Evolutionary conservation across 2,329 filamentous ascomycete genomes (phyloP).

Genomic region (Fusarium solani-melongenae): DNA sequence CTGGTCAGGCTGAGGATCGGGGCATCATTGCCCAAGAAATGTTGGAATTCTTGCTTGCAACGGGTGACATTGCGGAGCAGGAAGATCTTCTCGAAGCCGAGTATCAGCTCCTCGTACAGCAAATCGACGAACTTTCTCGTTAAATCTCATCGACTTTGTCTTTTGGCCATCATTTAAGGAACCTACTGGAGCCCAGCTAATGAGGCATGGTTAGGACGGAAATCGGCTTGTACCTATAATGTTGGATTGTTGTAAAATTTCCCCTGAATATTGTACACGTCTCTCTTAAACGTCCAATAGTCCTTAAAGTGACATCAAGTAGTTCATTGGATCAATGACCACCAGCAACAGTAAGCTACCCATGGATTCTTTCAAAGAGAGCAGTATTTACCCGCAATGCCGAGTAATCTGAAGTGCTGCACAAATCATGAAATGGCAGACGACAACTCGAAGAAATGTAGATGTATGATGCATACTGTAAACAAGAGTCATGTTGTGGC

Average conservation of each 20-base stretch:
- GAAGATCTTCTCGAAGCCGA: neutral
- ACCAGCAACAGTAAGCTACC: neutral
- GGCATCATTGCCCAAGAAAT: too few relatives aligned
- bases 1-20: too few relatives aligned
- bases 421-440: neutral
- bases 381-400: neutral
- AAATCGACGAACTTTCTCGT: neutral
- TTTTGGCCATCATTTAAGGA: neutral
- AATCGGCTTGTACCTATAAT: neutral
- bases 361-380: neutral
- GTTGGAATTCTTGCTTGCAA: neutral
- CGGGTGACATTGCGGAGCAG: neutral
- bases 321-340: neutral
- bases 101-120: neutral
- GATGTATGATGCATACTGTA: neutral
- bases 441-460: neutral
- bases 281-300: neutral
- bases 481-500: neutral
- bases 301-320: neutral
- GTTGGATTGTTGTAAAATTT: neutral
- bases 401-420: neutral
- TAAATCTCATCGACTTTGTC: neutral
- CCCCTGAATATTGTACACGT: neutral
- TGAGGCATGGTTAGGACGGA: neutral
- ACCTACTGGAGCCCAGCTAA: neutral